A percentile compares a stretch with the other conserved stretches of the same genome.
phyloP scores from a whole-genome alignment of 2,329 filamentous ascomycete species.

The Cercospora nicotianae region DNA sequence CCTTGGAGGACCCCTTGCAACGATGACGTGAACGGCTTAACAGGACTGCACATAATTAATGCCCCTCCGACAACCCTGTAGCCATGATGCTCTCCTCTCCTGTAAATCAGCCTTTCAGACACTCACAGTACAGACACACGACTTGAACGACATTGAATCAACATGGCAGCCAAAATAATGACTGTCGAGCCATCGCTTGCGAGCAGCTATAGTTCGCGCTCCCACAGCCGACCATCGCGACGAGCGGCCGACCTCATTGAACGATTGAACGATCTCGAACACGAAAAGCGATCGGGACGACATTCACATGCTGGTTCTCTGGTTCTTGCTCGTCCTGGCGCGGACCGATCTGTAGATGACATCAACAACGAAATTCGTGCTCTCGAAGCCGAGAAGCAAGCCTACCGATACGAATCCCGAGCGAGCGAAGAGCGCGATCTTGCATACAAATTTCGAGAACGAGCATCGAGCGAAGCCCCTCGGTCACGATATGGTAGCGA shows the following conservation, averaged over 20 bases:
- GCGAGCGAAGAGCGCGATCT: conserved; percentile 45
- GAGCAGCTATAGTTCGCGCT: conserved; percentile 4
- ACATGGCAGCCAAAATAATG: conserved; percentile 3
- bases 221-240: neutral
- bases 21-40: conserved; percentile 14
- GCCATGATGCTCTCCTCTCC: neutral
- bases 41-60: neutral
- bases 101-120: neutral
- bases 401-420: conserved; percentile 59
- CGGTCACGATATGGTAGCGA: conserved; percentile 3
- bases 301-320: conserved; percentile 20
- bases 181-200: conserved; percentile 9
- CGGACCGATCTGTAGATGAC: conserved; percentile 55
- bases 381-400: conserved; percentile 65
- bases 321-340: conserved; percentile 22
- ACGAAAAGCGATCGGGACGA: conserved; percentile 9
- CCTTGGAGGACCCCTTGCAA: conserved; percentile 14
- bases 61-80: neutral
- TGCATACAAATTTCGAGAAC: conserved; percentile 46
- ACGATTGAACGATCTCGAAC: conserved; percentile 9
- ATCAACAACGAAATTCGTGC: conserved; percentile 71
- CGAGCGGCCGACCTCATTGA: conserved; percentile 11
- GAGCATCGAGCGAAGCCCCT: conserved; percentile 7
- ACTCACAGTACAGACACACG: neutral
- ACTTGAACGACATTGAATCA: neutral